phyloP scores from a whole-genome alignment of 768 basidiomycete genomes.

The Sistotremastrum niveocremeum region DNA sequence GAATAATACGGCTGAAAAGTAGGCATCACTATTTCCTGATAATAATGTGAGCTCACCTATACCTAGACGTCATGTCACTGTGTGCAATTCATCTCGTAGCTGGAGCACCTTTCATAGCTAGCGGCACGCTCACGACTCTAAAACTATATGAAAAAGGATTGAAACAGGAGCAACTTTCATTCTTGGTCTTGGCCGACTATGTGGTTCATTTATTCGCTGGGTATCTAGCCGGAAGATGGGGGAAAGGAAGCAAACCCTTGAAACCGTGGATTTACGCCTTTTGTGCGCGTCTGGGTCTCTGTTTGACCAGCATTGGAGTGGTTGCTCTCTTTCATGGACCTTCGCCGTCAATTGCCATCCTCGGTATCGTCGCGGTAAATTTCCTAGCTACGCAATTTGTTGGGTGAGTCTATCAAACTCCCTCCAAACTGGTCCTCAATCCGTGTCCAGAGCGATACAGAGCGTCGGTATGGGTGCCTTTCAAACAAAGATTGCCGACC shows the following conservation, averaged over 20 bases:
- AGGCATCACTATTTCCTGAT: slow-evolving; percentile 12
- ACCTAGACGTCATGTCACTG: slow-evolving; percentile 76
- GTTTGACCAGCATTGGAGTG: too few relatives aligned
- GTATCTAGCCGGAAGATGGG: slow-evolving; percentile 90
- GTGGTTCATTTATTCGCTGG: slow-evolving; percentile 95
- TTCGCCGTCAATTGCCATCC: too few relatives aligned
- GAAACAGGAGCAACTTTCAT: slow-evolving; percentile 89
- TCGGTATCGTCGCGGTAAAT: too few relatives aligned
- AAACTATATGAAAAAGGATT: slow-evolving; percentile 97
- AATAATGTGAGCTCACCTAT: neutral
- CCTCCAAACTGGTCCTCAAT: neutral
- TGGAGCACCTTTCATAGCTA: slow-evolving; percentile 89
- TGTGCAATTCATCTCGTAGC: slow-evolving; percentile 79
- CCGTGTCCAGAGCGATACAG: slow-evolving; percentile 65
- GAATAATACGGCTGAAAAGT: slow-evolving; percentile 86
- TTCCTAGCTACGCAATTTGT: too few relatives aligned
- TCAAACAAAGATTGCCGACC: slow-evolving; percentile 93
- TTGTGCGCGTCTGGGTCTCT: slow-evolving; percentile 56
- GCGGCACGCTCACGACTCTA: slow-evolving; percentile 80
- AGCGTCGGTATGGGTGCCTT: slow-evolving; percentile 99
- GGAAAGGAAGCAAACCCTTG: slow-evolving; percentile 61
- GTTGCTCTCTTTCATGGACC: too few relatives aligned
- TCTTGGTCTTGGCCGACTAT: slow-evolving; percentile 91
- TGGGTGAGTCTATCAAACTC: too few relatives aligned
- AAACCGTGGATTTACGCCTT: slow-evolving; percentile 87